Evolutionary conservation across 1,284 basidiomycete genomes (phyloP).

Genomic region (Phlebopus sp.): DNA sequence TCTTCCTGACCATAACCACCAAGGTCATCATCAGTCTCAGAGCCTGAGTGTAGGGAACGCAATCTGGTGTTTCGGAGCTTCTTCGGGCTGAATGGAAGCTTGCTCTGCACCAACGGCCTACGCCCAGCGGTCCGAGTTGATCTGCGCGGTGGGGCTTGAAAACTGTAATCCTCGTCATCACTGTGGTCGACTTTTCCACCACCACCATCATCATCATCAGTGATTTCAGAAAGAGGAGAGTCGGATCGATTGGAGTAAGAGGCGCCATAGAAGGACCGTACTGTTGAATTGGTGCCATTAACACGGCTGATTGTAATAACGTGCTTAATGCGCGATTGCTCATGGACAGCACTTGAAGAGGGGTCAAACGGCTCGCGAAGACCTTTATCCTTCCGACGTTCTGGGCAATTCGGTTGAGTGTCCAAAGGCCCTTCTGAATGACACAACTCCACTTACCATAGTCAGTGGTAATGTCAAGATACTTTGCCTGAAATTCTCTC

Average conservation of each 20-base stretch:
- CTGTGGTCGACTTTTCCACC: conserved; percentile 30
- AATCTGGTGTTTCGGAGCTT: conserved; percentile 43
- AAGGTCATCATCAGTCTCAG: conserved; percentile 39
- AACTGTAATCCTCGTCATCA: conserved; percentile 28
- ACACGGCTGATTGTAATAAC: conserved; percentile 25
- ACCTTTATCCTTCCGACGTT: conserved; percentile 40
- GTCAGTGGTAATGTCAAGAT: conserved; percentile 47
- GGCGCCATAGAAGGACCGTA: conserved; percentile 9
- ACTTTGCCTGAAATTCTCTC: conserved; percentile 35
- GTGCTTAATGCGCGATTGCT: conserved; percentile 50
- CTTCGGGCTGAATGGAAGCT: conserved; percentile 60
- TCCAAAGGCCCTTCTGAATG: conserved; percentile 5
- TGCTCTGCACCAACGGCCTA: conserved; percentile 21
- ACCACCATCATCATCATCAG: conserved; percentile 8
- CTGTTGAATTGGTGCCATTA: conserved; percentile 7
- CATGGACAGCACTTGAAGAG: conserved; percentile 55
- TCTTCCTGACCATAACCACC: conserved; percentile 38
- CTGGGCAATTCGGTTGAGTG: conserved; percentile 30
- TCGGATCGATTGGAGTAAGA: conserved; percentile 9
- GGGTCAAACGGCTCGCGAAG: conserved; percentile 56
- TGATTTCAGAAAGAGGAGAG: conserved; percentile 16
- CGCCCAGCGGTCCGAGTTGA: conserved; percentile 23
- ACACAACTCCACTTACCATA: conserved; percentile 47
- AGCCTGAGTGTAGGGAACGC: conserved; percentile 32
- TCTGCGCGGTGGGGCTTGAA: conserved; percentile 22